Evolutionary conservation across 371 early-diverging fungal genomes (phyloP), one percentile per base, ranked within the genome.

Genomic region (Rhizomucor miehei): DNA sequence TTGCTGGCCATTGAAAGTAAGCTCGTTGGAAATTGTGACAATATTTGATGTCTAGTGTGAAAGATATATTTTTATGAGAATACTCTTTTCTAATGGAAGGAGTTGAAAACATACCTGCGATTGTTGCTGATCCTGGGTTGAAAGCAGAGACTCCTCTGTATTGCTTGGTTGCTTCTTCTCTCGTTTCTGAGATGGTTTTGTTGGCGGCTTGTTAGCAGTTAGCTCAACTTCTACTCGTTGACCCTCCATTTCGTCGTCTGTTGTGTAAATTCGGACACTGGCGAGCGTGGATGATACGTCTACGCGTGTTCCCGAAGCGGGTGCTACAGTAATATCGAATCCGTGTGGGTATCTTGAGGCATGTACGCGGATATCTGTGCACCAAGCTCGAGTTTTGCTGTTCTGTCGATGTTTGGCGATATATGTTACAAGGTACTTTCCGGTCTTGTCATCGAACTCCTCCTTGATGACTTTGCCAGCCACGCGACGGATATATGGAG

Each of bases 1-100:
- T 44, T 77, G 78, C 37, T 73, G 74, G 1, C 78, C 67, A 57
- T 77, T 74, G 44, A 77, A 77, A 20, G 74, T 69, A 23, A 77
- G 56, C 10, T 74, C 78, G 37, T 77, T 72, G 6, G 70, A 63
- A n/a, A 77, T 56, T 13, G 65, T 63, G 21, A 77, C 65, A 9
- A 77, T 66, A 19, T 64, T 72, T 39, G 68, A 66, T 20, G 58
- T 76, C 46, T 58, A 56, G 29, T 8, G 5, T 44, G 14, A 2
- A 11, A 34, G 17, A 2, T 20, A 19, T 23, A 24, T 23, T 6
- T 23, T 11, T 24, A 24, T 46, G 23, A 46, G 10, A 8, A 21
- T 0, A 25, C 29, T 5, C 47, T n/a, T n/a, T n/a, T n/a, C n/a
- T n/a, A n/a, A n/a, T n/a, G n/a, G n/a, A 29, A 29, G 8, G 8